Evolutionary conservation across 2,329 filamentous ascomycete genomes (phyloP).

Genomic region (Pestalotiopsis sp.): DNA sequence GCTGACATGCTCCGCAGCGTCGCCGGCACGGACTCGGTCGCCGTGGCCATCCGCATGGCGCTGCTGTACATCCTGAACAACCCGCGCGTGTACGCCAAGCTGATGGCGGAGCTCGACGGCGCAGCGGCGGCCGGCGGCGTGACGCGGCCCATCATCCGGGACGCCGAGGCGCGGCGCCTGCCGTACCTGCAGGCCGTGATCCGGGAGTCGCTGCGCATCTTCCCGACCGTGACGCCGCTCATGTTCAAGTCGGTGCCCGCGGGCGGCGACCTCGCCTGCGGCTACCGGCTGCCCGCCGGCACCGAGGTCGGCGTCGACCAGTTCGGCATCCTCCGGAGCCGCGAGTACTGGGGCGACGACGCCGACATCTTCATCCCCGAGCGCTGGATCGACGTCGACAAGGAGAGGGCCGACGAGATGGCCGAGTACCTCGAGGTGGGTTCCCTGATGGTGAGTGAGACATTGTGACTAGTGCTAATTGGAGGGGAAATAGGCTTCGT

Average conservation of each 20-base stretch:
- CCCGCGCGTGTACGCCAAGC: slow-evolving; percentile 16
- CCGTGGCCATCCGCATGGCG: slow-evolving; percentile 17
- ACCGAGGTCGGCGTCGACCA: slow-evolving; percentile 14
- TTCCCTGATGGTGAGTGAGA: neutral
- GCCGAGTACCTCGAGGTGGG: slow-evolving; percentile 16
- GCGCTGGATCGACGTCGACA: slow-evolving; percentile 15
- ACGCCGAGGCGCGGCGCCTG: slow-evolving; percentile 17
- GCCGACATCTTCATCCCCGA: slow-evolving; percentile 16
- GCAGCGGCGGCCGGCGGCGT: neutral
- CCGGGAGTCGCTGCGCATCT: slow-evolving; percentile 17
- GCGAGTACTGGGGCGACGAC: slow-evolving; percentile 8
- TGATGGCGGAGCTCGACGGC: slow-evolving; percentile 16
- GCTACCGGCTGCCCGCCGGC: slow-evolving; percentile 14
- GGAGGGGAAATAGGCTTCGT: neutral
- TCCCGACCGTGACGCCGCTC: slow-evolving; percentile 14
- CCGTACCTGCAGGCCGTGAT: slow-evolving; percentile 22
- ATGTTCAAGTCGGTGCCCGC: slow-evolving; percentile 18
- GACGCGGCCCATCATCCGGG: slow-evolving; percentile 12
- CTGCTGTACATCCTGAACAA: slow-evolving; percentile 15
- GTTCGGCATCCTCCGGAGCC: slow-evolving; percentile 5
- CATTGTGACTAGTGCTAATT: neutral
- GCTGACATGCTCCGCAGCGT: neutral
- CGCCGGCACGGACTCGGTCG: slow-evolving; percentile 19
- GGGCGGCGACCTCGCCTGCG: slow-evolving; percentile 16
- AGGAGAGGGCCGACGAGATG: slow-evolving; percentile 13